A percentile compares a stretch with the other conserved stretches of the same genome.
Evolutionary conservation across 2,329 filamentous ascomycete species (phyloP).

Genomic region (Paracorniculantispora psalliotae): DNA sequence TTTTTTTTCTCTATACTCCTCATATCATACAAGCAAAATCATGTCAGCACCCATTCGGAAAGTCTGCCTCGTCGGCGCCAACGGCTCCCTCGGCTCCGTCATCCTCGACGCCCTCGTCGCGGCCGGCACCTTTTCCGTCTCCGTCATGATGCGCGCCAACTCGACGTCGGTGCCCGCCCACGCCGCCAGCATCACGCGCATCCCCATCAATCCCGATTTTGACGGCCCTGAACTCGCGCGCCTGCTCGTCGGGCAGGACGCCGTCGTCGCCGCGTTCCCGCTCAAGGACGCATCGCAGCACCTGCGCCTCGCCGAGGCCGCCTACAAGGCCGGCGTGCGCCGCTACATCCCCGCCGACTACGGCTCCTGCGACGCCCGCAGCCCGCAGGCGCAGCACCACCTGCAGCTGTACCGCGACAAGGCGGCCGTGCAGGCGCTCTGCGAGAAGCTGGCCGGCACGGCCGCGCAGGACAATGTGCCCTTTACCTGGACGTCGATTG

Average conservation of each 20-base stretch:
- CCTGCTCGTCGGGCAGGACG: constrained; percentile 52
- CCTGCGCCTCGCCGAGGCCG: constrained; percentile 50
- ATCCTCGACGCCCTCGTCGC: constrained; percentile 33
- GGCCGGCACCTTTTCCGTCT: constrained; percentile 42
- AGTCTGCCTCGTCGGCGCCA: constrained; percentile 31
- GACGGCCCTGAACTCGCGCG: constrained; percentile 34
- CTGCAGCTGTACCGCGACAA: constrained; percentile 32
- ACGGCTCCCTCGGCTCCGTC: constrained; percentile 36
- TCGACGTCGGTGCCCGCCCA: constrained; percentile 26
- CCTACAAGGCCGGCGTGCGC: constrained; percentile 54
- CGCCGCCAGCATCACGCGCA: constrained; percentile 17
- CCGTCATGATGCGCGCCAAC: constrained; percentile 45
- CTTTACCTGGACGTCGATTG: constrained; percentile 47
- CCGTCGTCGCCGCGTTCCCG: constrained; percentile 41
- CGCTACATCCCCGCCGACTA: constrained; percentile 60
- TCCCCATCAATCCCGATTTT: constrained; percentile 27
- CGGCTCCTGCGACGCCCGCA: constrained; percentile 33
- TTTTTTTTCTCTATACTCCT: background rate
- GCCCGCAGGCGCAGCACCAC: constrained; percentile 29
- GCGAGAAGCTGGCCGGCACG: constrained; percentile 22
- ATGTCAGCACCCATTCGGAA: constrained; percentile 22
- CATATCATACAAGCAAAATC: background rate
- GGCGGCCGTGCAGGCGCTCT: constrained; percentile 26
- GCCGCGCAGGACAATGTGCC: constrained; percentile 26
- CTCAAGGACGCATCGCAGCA: constrained; percentile 40